Evolutionary conservation across 768 basidiomycete species (phyloP).

Genomic region (Pleurotus pulmonarius): DNA sequence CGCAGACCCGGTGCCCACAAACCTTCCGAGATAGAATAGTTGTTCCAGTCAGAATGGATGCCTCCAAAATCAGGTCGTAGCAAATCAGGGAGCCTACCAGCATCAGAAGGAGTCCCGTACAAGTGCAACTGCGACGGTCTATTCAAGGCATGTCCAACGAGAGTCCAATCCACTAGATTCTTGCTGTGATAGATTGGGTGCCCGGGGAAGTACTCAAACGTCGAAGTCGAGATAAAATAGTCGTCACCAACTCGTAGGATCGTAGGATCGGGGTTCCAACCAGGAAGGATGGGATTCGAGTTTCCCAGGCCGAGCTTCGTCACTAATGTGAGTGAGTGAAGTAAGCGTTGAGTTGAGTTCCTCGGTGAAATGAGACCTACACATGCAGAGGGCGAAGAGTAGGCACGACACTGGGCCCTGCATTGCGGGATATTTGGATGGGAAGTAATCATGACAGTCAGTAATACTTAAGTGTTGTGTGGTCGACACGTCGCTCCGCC

Average conservation of each 20-base stretch:
- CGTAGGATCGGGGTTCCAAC: slow-evolving; percentile 38
- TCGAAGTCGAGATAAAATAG: slow-evolving; percentile 36
- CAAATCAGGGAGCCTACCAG: slow-evolving; percentile 19
- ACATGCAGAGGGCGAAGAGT: too few relatives aligned
- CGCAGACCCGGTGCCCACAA: slow-evolving; percentile 33
- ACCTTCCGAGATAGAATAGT: slow-evolving; percentile 13
- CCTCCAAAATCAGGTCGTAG: too few relatives aligned
- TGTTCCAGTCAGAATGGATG: neutral
- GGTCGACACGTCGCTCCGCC: too few relatives aligned
- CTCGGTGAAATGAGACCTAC: too few relatives aligned
- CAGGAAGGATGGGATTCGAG: slow-evolving; percentile 34
- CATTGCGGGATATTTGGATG: too few relatives aligned
- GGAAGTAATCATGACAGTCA: too few relatives aligned
- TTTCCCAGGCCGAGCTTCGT: too few relatives aligned
- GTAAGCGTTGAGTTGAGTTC: too few relatives aligned
- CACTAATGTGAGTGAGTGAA: too few relatives aligned
- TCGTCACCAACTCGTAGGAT: slow-evolving; percentile 34
- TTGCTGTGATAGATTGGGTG: slow-evolving; percentile 40
- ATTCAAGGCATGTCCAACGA: slow-evolving; percentile 35
- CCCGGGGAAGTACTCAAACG: slow-evolving; percentile 37
- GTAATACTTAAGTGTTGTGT: too few relatives aligned
- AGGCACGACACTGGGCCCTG: too few relatives aligned
- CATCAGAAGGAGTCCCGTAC: slow-evolving; percentile 34
- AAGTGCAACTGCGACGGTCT: slow-evolving; percentile 30
- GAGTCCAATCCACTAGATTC: slow-evolving; percentile 29